phyloP scores from a whole-genome alignment of 345 rosid species.

The Sonneratia alba region DNA sequence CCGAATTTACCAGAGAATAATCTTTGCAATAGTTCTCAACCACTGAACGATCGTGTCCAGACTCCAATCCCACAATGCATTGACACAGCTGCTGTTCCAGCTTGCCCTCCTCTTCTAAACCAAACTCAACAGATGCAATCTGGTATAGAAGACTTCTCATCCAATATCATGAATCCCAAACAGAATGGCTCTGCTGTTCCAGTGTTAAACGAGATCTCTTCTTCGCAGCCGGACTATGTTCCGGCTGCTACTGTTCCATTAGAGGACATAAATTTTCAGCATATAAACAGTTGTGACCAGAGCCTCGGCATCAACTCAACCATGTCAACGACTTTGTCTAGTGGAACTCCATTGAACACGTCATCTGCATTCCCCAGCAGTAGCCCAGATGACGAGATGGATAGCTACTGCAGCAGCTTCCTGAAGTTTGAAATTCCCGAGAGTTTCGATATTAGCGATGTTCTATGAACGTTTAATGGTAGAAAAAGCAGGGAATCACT shows the following conservation, averaged over 20 bases:
- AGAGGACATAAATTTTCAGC: slow-evolving; percentile 25
- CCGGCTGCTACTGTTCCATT: slow-evolving; percentile 6
- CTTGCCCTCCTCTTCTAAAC: slow-evolving; percentile 10
- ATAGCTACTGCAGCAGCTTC: slow-evolving; percentile 59
- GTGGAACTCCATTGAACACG: slow-evolving; percentile 44
- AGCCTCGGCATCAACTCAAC: slow-evolving; percentile 43
- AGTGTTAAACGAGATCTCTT: slow-evolving; percentile 9
- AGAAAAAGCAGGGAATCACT: background rate
- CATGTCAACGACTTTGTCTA: slow-evolving; percentile 45
- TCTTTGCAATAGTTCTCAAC: slow-evolving; percentile 15
- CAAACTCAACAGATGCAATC: slow-evolving; percentile 24
- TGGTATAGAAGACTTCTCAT: slow-evolving; percentile 12
- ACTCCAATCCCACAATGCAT: slow-evolving; percentile 19
- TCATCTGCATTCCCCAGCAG: slow-evolving; percentile 37
- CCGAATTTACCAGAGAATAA: slow-evolving; percentile 26
- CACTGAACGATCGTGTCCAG: slow-evolving; percentile 15
- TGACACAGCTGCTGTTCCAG: slow-evolving; percentile 5
- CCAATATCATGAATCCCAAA: slow-evolving; percentile 16
- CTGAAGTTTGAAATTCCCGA: slow-evolving; percentile 71
- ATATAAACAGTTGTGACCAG: slow-evolving; percentile 14
- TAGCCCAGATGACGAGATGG: slow-evolving; percentile 57
- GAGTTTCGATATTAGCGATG: slow-evolving; percentile 52
- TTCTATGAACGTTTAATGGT: slow-evolving; percentile 26
- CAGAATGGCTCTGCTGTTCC: slow-evolving; percentile 14
- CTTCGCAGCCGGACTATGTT: slow-evolving; percentile 16